Percentiles rank a stretch among this genome's conserved stretches.
phyloP scores from a whole-genome alignment of 345 rosid genomes.

The Lepidium didymum region DNA sequence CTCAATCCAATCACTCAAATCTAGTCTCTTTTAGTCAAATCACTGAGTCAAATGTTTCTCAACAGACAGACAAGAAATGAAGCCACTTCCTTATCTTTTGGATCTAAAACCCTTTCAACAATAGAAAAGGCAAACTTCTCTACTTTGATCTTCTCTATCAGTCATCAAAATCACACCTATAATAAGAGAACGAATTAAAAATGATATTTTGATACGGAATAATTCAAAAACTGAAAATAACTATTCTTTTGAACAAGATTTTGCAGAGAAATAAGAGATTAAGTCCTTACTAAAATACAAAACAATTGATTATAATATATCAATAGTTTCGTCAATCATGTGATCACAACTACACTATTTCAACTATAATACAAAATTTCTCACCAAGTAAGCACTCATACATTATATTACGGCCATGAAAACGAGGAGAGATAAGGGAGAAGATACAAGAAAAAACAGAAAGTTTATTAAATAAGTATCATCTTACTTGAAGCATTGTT shows the following conservation, averaged over 20 bases:
- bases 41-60: slow-evolving; percentile 32
- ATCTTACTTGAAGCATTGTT: neutral
- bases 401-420: slow-evolving; percentile 15
- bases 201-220: neutral
- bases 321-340: neutral
- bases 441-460: neutral
- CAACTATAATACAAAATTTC: neutral
- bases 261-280: neutral
- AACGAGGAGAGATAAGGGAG: slow-evolving; percentile 5
- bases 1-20: slow-evolving; percentile 17
- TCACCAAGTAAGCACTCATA: slow-evolving; percentile 21
- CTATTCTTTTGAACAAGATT: neutral
- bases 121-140: slow-evolving; percentile 10
- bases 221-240: slow-evolving; percentile 3
- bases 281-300: neutral
- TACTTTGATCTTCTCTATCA: neutral
- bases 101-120: slow-evolving; percentile 22
- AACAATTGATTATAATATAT: neutral
- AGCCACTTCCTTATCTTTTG: neutral
- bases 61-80: slow-evolving; percentile 23
- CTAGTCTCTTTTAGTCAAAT: slow-evolving; percentile 32
- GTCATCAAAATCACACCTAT: slow-evolving; percentile 30
- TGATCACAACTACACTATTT: neutral
- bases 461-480: neutral
- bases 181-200: neutral